phyloP scores from a whole-genome alignment of 1,284 basidiomycete genomes.

The Tylopilus orsonianus region DNA sequence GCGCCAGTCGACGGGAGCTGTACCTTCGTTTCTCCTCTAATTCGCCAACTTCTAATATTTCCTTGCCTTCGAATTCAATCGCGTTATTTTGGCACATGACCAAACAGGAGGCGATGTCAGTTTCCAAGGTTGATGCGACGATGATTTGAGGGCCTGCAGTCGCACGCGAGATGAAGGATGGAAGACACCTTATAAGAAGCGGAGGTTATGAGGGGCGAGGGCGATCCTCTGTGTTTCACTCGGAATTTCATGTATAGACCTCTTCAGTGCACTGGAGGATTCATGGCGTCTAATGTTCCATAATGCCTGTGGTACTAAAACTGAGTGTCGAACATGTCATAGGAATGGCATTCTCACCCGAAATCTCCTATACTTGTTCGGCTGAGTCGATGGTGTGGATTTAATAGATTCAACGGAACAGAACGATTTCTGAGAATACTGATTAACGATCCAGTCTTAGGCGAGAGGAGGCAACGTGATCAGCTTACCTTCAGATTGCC shows the following conservation, averaged over 20 bases:
- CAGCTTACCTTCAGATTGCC: constrained; percentile 3
- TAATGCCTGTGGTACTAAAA: constrained; percentile 10
- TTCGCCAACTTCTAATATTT: constrained; percentile 8
- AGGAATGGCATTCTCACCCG: constrained; percentile 7
- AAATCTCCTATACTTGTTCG: constrained; percentile 6
- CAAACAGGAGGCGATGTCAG: constrained; percentile 5
- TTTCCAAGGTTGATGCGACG: not conserved
- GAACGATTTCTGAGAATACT: constrained; percentile 7
- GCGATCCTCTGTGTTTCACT: not conserved
- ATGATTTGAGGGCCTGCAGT: not conserved
- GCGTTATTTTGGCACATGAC: constrained; percentile 24
- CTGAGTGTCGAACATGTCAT: not conserved
- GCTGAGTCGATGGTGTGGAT: not conserved
- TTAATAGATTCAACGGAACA: not conserved
- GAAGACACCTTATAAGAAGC: constrained; percentile 5
- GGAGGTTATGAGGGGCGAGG: not conserved
- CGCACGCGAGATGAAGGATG: constrained; percentile 3
- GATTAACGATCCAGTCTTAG: constrained; percentile 2
- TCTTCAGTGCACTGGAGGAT: not conserved
- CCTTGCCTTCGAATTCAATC: constrained; percentile 10
- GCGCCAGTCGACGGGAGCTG: constrained; percentile 15
- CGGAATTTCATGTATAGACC: not conserved
- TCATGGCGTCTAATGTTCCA: not conserved
- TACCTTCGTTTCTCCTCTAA: constrained; percentile 2
- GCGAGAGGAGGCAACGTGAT: not conserved